Evolutionary conservation across 2,329 filamentous ascomycete species (phyloP).

Genomic region (Furcasterigmium furcatum): DNA sequence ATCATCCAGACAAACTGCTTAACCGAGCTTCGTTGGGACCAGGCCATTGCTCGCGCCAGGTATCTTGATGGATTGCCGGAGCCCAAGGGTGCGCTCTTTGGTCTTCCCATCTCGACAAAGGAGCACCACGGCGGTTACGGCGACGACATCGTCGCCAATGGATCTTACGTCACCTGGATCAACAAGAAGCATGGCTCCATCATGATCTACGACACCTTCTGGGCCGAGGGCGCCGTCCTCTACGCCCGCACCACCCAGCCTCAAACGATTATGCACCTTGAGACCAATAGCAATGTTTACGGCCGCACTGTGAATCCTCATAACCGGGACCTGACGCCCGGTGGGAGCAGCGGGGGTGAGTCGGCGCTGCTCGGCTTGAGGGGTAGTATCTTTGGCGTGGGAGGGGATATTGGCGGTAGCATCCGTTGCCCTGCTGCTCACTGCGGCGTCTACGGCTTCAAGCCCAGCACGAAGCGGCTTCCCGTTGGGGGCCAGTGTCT

Average conservation of each 20-base stretch:
- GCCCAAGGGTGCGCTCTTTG: constrained; percentile 34
- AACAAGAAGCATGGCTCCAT: constrained; percentile 27
- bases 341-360: constrained; percentile 40
- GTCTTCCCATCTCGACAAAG: constrained; percentile 17
- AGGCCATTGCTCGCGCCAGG: constrained; percentile 26
- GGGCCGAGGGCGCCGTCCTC: constrained; percentile 27
- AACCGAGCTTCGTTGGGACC: constrained; percentile 36
- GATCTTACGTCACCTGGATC: constrained; percentile 22
- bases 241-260: constrained; percentile 38
- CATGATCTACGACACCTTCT: constrained; percentile 23
- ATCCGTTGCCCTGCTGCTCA: background rate
- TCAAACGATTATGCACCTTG: constrained; percentile 40
- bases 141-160: constrained; percentile 26
- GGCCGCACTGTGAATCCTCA: constrained; percentile 34
- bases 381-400: background rate
- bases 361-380: background rate
- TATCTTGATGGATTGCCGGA: constrained; percentile 28
- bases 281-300: constrained; percentile 49
- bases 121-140: constrained; percentile 14
- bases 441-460: background rate
- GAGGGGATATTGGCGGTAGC: background rate
- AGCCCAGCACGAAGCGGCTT: background rate
- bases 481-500: constrained; percentile 19
- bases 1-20: constrained; percentile 28
- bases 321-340: constrained; percentile 31